Conservation (phyloP, 139 green algal species). For the Asterochloris sp. region DNA sequence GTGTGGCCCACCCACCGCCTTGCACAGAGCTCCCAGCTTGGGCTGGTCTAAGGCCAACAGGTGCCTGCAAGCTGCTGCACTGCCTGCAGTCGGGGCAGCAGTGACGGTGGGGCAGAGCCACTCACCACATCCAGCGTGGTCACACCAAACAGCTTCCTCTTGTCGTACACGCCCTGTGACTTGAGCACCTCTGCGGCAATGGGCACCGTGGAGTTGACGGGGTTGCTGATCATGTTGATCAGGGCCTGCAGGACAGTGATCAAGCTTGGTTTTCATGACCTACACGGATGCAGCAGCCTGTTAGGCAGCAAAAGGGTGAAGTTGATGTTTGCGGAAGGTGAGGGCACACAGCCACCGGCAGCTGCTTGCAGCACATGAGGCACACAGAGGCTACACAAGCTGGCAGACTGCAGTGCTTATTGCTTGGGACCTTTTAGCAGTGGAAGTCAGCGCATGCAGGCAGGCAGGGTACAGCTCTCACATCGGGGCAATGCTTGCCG, state of each 20-base stretch:
- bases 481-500: slow-evolving; percentile 87
- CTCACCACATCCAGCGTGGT: slow-evolving; percentile 86
- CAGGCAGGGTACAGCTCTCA: slow-evolving; percentile 23
- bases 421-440: too few species aligned
- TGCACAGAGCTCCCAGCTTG: background rate
- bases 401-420: background rate
- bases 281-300: too few species aligned
- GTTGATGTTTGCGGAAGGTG: too few species aligned
- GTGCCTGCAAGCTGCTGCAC: too few species aligned
- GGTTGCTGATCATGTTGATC: slow-evolving; percentile 90
- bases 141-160: slow-evolving; percentile 71
- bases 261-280: too few species aligned
- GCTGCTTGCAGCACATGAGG: slow-evolving; percentile 9
- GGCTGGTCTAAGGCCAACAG: too few species aligned
- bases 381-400: background rate
- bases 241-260: slow-evolving; percentile 30
- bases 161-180: slow-evolving; percentile 68
- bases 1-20: too few species aligned
- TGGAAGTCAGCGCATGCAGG: too few species aligned
- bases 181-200: slow-evolving; percentile 86
- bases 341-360: background rate
- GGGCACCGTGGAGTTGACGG: slow-evolving; percentile 90
- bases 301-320: too few species aligned
- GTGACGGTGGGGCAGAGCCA: background rate
- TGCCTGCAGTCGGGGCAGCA: background rate